phyloP scores from a whole-genome alignment of 108 stramenopile species.

The Cyclotella choctawhatcheeana region DNA sequence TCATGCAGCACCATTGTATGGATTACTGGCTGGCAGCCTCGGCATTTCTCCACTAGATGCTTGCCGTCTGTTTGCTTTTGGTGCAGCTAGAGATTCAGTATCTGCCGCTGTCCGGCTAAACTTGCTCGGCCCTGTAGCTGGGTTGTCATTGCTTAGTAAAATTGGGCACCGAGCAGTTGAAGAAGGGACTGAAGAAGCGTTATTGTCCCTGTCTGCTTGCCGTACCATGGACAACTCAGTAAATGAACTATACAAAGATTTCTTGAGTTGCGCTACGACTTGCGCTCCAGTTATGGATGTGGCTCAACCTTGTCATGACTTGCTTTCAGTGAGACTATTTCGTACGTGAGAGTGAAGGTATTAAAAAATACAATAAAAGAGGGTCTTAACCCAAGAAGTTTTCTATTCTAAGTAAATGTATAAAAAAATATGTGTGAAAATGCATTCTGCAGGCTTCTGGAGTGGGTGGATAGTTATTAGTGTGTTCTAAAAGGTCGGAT shows the following conservation, averaged over 20 bases:
- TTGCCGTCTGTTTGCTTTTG: slow-evolving; percentile 69
- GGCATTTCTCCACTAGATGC: slow-evolving; percentile 47
- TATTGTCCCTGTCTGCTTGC: slow-evolving; percentile 24
- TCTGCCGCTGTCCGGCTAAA: slow-evolving; percentile 85
- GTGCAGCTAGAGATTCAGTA: slow-evolving; percentile 78
- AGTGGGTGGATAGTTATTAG: no score
- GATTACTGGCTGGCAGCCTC: slow-evolving; percentile 53
- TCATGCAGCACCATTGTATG: slow-evolving; percentile 72
- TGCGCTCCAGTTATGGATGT: slow-evolving; percentile 71
- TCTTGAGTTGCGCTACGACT: slow-evolving; percentile 46
- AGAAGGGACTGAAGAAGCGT: slow-evolving; percentile 50
- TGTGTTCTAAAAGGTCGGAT: no score
- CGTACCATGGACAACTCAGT: neutral
- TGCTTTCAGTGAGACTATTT: slow-evolving; percentile 73
- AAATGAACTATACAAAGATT: slow-evolving; percentile 20
- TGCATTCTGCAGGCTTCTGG: no score
- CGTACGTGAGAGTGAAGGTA: slow-evolving; percentile 47
- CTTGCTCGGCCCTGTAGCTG: slow-evolving; percentile 75
- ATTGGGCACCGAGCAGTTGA: slow-evolving; percentile 56
- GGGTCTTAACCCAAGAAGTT: no score
- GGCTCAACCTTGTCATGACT: slow-evolving; percentile 78
- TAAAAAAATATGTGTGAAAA: no score
- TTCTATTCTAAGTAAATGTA: no score
- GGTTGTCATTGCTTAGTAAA: slow-evolving; percentile 55
- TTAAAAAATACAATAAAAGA: neutral